Evolutionary conservation across 2,329 filamentous ascomycete genomes (phyloP).

Genomic region (Talaromyces sp.): DNA sequence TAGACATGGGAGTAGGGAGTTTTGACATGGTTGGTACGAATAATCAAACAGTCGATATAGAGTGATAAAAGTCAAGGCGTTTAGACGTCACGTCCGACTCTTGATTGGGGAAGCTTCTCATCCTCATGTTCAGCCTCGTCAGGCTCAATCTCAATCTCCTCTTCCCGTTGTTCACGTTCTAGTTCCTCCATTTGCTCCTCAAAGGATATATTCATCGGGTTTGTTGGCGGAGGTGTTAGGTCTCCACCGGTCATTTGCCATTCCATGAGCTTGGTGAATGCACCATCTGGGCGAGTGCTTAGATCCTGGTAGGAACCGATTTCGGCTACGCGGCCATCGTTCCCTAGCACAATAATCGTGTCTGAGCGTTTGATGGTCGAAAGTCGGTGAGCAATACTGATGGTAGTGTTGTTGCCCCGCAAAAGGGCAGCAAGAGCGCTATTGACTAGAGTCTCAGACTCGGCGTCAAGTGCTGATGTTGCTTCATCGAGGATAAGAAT

Average conservation of each 20-base stretch:
- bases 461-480: slow-evolving; percentile 91
- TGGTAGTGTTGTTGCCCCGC: slow-evolving; percentile 87
- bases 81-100: slow-evolving; percentile 6
- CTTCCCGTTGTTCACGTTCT: slow-evolving; percentile 33
- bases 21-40: not conserved
- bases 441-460: slow-evolving; percentile 95
- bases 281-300: slow-evolving; percentile 69
- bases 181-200: slow-evolving; percentile 54
- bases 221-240: slow-evolving; percentile 25
- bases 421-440: slow-evolving; percentile 79
- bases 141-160: slow-evolving; percentile 34
- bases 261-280: slow-evolving; percentile 95
- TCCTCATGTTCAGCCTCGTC: slow-evolving; percentile 24
- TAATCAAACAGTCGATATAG: not conserved
- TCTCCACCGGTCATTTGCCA: slow-evolving; percentile 95
- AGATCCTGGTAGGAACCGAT: slow-evolving; percentile 80
- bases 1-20: not conserved
- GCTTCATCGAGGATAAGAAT: slow-evolving; percentile 96
- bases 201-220: slow-evolving; percentile 38
- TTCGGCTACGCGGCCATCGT: slow-evolving; percentile 85
- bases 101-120: slow-evolving; percentile 6
- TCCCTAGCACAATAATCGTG: slow-evolving; percentile 85
- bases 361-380: slow-evolving; percentile 97
- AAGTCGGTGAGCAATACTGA: slow-evolving; percentile 92
- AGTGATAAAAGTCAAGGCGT: not conserved